A percentile compares a stretch with the other conserved stretches of the same genome.
These are phyloP conservation scores for Fusarium siculi DNA, from an alignment of 2,329 filamentous ascomycete species.

Conservation along the genomic window DNA sequence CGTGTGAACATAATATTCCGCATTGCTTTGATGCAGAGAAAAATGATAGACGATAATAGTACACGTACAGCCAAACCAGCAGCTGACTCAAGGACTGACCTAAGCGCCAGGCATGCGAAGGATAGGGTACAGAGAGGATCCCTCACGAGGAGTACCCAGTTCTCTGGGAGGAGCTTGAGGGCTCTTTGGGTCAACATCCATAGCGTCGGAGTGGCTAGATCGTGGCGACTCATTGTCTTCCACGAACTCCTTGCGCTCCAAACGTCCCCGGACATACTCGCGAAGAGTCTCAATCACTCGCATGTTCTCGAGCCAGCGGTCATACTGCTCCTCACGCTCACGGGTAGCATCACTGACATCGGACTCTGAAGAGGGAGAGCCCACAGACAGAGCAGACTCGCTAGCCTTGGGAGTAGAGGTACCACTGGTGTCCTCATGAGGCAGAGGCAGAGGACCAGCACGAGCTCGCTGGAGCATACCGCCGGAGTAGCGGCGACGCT, in stretches of 20 bases:
- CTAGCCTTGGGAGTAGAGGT: constrained; percentile 57
- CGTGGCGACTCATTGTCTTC: constrained; percentile 37
- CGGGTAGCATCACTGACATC: constrained; percentile 62
- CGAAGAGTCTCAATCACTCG: constrained; percentile 71
- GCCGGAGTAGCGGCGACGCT: constrained; percentile 73
- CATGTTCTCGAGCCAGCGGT: constrained; percentile 74
- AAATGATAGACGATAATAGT: constrained; percentile 28
- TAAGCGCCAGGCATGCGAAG: constrained; percentile 53
- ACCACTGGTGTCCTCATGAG: constrained; percentile 51
- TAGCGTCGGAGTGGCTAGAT: constrained; percentile 45
- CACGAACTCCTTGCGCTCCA: constrained; percentile 67
- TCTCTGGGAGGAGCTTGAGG: constrained; percentile 42
- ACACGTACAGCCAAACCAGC: constrained; percentile 38
- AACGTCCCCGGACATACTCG: constrained; percentile 65
- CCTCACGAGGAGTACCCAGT: constrained; percentile 43
- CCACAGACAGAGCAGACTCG: constrained; percentile 57
- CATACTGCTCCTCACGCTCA: constrained; percentile 71
- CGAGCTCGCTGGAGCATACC: constrained; percentile 72
- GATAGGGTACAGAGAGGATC: constrained; percentile 54
- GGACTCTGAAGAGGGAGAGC: constrained; percentile 66
- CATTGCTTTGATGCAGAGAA: not conserved
- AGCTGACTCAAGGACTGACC: constrained; percentile 7
- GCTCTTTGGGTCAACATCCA: constrained; percentile 52
- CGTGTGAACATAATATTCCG: constrained; percentile 1
- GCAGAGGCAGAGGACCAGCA: constrained; percentile 54